Evolutionary conservation across 176 grass and related monocot species (phyloP), one percentile per base, ranked within the genome.

Genomic region (Ampelocalamus luodianensis): DNA sequence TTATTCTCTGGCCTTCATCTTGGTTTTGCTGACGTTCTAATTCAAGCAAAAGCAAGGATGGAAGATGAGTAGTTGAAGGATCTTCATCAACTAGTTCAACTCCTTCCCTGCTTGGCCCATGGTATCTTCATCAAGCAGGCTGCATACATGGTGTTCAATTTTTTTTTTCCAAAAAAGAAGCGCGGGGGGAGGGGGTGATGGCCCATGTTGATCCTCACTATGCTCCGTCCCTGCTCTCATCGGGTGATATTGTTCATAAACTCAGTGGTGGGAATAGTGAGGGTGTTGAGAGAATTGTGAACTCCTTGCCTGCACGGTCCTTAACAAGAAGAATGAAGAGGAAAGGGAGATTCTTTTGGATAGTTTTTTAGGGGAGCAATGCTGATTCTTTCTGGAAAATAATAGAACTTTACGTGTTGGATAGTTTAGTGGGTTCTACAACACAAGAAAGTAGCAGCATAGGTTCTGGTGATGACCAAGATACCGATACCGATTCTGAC

Each of bases 231-330:
- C n/a, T n/a, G n/a, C n/a, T n/a, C n/a, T n/a, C n/a, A 6, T 95
- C 96, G 44, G 93, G 91, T 87, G 96, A 98, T 82, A 85, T 95
- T 72, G 90, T 98, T 77, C 78, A 94, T 69, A 90, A 90, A 85
- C 82, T 95, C 45, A 91, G 89, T 45, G 91, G 88, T 72, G 93
- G 78, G 50, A 89, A 80, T 39, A 81, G 50, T 51, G 89, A 89
- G 72, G 93, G 86, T 75, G 78, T 94, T 54, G 93, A 92, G 66
- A 95, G 88, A 85, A 94, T 98, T 74, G 83, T 87, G 4, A 88
- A 62, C 27, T 86, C 93, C 71, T 74, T 98, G 24, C 84, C 83
- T 9, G 42, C 84, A 60, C 85, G 85, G 29, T 92, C 91, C 29
- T 85, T 94, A 65, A 48, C 72, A 65, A 88, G 90, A 67, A 98